These are phyloP conservation scores for Austroboletus novae-zelandiae DNA, from an alignment of 1,284 basidiomycete genomes.

Conservation along the genomic window DNA sequence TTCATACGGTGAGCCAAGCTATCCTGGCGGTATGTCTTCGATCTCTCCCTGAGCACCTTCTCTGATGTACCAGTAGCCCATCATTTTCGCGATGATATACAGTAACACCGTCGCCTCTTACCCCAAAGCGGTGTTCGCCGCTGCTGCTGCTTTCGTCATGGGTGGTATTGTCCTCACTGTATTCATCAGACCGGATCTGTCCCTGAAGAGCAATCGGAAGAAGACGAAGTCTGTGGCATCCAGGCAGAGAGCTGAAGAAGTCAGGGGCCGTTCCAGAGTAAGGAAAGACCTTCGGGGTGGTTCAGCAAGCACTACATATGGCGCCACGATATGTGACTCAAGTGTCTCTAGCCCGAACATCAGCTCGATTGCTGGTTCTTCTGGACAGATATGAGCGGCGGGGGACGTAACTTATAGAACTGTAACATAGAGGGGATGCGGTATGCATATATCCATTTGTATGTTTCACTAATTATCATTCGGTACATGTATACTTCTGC, in stretches of 20 bases:
- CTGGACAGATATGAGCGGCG: constrained; percentile 5
- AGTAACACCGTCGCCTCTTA: constrained; percentile 60
- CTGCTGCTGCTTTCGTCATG: constrained; percentile 50
- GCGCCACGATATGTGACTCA: constrained; percentile 6
- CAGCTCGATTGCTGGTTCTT: constrained; percentile 3
- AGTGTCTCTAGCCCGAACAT: constrained; percentile 9
- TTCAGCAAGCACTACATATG: constrained; percentile 22
- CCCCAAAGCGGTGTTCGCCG: constrained; percentile 65
- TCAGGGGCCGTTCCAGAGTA: constrained; percentile 51
- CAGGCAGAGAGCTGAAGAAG: constrained; percentile 28
- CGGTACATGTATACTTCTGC: not conserved
- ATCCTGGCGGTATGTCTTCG: constrained; percentile 57
- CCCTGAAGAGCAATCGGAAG: constrained; percentile 11
- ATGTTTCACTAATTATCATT: not conserved
- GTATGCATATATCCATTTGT: constrained; percentile 1
- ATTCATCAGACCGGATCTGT: constrained; percentile 47
- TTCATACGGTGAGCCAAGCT: constrained; percentile 64
- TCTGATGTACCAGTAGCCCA: constrained; percentile 44
- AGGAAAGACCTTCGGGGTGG: constrained; percentile 51
- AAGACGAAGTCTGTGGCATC: not conserved
- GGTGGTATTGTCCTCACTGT: constrained; percentile 46
- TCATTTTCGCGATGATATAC: constrained; percentile 70
- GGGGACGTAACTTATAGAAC: not conserved
- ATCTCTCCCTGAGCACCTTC: not conserved
- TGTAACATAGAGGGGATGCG: not conserved